phyloP scores from a whole-genome alignment of 2,329 filamentous ascomycete genomes.

The Lachnellula willkommii region DNA sequence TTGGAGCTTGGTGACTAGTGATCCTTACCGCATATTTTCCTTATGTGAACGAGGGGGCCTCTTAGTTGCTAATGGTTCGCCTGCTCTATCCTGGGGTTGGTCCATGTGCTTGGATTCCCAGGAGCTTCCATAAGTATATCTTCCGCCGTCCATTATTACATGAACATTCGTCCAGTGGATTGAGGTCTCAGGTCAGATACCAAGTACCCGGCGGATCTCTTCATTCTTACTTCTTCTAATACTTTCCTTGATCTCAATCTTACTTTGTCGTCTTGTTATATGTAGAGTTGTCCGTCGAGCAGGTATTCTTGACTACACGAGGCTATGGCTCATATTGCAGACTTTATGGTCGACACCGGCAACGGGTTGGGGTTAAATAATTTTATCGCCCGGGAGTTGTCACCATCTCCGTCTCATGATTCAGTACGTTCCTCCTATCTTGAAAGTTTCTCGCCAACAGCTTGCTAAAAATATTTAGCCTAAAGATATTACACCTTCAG shows the following conservation, averaged over 20 bases:
- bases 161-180: slow-evolving; percentile 12
- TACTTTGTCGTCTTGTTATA: slow-evolving; percentile 8
- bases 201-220: slow-evolving; percentile 12
- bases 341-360: slow-evolving; percentile 45
- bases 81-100: slow-evolving; percentile 15
- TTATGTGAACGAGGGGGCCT: slow-evolving; percentile 17
- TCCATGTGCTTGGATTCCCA: slow-evolving; percentile 14
- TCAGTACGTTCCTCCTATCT: slow-evolving; percentile 21
- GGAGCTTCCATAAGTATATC: slow-evolving; percentile 18
- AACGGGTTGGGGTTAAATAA: slow-evolving; percentile 35
- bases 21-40: slow-evolving; percentile 14
- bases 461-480: slow-evolving; percentile 21
- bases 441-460: not conserved
- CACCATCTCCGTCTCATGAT: slow-evolving; percentile 38
- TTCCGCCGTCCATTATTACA: slow-evolving; percentile 8
- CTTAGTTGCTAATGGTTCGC: slow-evolving; percentile 16
- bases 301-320: slow-evolving; percentile 15
- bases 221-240: slow-evolving; percentile 8
- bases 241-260: slow-evolving; percentile 1
- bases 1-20: slow-evolving; percentile 8
- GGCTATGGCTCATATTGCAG: slow-evolving; percentile 58
- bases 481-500: slow-evolving; percentile 10
- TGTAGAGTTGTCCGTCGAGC: slow-evolving; percentile 15
- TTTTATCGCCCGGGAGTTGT: slow-evolving; percentile 48
- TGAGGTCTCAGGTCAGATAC: slow-evolving; percentile 10